Evolutionary conservation across 139 green algal genomes (phyloP).

Genomic region (Edaphochlamys debaryana): DNA sequence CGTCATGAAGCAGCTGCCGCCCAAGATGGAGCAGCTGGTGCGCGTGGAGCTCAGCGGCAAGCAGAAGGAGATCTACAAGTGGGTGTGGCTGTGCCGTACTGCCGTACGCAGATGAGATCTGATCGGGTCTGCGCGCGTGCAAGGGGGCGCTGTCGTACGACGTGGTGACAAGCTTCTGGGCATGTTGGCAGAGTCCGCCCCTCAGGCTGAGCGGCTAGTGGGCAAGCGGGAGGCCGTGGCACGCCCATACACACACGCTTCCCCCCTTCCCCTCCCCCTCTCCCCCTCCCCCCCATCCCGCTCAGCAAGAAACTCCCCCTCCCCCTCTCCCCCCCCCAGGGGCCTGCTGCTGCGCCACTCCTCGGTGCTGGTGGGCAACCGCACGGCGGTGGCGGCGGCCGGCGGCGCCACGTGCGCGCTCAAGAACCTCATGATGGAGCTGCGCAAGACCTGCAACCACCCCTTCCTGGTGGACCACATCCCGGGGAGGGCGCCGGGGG

Average conservation of each 20-base stretch:
- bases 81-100: constrained; percentile 61
- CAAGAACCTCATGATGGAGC: constrained; percentile 76
- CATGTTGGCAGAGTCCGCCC: too few relatives aligned
- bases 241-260: too few relatives aligned
- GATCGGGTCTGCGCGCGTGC: too few relatives aligned
- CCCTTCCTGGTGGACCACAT: constrained; percentile 70
- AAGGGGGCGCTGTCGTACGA: too few relatives aligned
- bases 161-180: too few relatives aligned
- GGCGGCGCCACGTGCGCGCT: constrained; percentile 36
- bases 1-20: constrained; percentile 83
- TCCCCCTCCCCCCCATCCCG: not conserved
- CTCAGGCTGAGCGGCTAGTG: too few relatives aligned
- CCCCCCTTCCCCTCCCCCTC: too few relatives aligned
- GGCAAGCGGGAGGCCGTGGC: too few relatives aligned
- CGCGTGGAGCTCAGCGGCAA: constrained; percentile 68
- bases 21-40: constrained; percentile 87
- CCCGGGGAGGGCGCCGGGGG: not conserved
- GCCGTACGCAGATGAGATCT: too few relatives aligned
- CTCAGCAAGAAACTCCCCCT: too few relatives aligned
- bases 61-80: constrained; percentile 55
- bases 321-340: constrained; percentile 15
- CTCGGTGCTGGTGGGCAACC: constrained; percentile 46
- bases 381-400: not conserved
- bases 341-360: constrained; percentile 53
- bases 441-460: constrained; percentile 86